Evolutionary conservation across 768 basidiomycete species (phyloP).

Genomic region (Scleroderma bovista): DNA sequence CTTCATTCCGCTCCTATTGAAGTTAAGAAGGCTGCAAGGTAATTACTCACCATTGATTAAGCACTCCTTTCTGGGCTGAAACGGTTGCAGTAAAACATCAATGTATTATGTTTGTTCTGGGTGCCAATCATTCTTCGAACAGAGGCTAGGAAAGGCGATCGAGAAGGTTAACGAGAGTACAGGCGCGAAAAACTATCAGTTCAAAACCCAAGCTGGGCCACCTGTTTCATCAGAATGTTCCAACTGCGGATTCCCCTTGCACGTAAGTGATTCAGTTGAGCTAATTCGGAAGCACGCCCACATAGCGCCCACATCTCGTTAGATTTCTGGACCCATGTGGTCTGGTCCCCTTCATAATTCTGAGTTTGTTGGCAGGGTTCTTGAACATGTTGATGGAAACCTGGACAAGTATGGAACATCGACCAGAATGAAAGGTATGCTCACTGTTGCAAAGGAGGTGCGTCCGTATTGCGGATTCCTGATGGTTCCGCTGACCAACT

Average conservation of each 20-base stretch:
- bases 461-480: slow-evolving; percentile 16
- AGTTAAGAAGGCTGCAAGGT: slow-evolving; percentile 82
- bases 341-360: slow-evolving; percentile 78
- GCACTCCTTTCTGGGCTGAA: slow-evolving; percentile 3
- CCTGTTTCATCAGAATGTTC: slow-evolving; percentile 63
- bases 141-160: slow-evolving; percentile 74
- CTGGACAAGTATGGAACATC: slow-evolving; percentile 70
- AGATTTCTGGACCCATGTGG: slow-evolving; percentile 98
- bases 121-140: slow-evolving; percentile 79
- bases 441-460: slow-evolving; percentile 85
- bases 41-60: slow-evolving; percentile 21
- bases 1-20: slow-evolving; percentile 68
- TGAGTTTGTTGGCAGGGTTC: slow-evolving; percentile 67
- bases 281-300: background rate
- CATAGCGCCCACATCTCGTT: background rate
- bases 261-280: slow-evolving; percentile 44
- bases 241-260: slow-evolving; percentile 73
- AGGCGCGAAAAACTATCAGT: slow-evolving; percentile 54
- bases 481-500: background rate
- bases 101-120: slow-evolving; percentile 77
- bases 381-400: slow-evolving; percentile 64
- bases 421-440: slow-evolving; percentile 90
- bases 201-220: slow-evolving; percentile 72
- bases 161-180: slow-evolving; percentile 53
- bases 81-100: slow-evolving; percentile 66